phyloP scores from a whole-genome alignment of 805 yeast species.

The Candida michaelii region DNA sequence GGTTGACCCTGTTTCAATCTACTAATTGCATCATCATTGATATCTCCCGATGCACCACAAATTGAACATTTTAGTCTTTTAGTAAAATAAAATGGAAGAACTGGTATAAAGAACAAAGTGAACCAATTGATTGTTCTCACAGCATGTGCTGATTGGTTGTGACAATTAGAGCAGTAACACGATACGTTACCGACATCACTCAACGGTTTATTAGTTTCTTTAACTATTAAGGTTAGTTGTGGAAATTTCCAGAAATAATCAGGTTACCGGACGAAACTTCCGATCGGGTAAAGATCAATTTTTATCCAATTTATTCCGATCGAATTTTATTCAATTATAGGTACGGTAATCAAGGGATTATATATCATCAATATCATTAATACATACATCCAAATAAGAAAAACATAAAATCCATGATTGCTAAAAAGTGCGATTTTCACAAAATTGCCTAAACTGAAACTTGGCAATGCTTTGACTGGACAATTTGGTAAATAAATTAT shows the following conservation, averaged over 20 bases:
- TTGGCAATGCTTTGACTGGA: constrained; percentile 2
- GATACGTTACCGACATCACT: constrained; percentile 29
- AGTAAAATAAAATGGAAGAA: constrained; percentile 52
- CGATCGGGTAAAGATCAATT: not conserved
- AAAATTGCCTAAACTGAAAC: not conserved
- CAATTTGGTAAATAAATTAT: not conserved
- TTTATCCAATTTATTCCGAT: not conserved
- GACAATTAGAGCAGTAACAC: constrained; percentile 58
- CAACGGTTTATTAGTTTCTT: constrained; percentile 34
- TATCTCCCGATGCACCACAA: constrained; percentile 45
- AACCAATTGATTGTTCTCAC: constrained; percentile 54
- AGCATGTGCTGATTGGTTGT: constrained; percentile 53
- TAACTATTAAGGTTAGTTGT: constrained; percentile 21
- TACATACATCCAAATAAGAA: constrained; percentile 37
- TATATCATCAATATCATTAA: too few species aligned
- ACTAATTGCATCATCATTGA: constrained; percentile 22
- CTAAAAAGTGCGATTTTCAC: constrained; percentile 4
- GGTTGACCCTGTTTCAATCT: constrained; percentile 33
- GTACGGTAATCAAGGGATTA: too few species aligned
- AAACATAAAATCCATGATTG: constrained; percentile 30
- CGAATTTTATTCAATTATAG: not conserved
- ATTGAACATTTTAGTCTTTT: constrained; percentile 52
- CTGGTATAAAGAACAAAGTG: constrained; percentile 53
- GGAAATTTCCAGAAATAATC: constrained; percentile 1
- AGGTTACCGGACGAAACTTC: not conserved